Evolutionary conservation across 2,329 filamentous ascomycete species (phyloP).

Genomic region (Cucurbitaria berberidis): DNA sequence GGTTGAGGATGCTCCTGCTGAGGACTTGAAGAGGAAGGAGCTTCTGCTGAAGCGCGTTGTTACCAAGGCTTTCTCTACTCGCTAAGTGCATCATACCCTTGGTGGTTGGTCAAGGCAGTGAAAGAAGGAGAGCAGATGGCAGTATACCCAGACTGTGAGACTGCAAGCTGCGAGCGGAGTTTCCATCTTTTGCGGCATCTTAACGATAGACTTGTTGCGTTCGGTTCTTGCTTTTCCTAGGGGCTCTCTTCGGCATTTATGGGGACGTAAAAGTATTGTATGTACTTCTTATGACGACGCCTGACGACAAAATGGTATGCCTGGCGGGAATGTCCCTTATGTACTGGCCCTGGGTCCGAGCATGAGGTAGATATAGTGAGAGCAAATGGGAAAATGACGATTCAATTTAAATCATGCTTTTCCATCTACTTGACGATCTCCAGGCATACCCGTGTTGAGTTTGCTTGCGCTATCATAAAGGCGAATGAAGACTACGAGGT

Average conservation of each 20-base stretch:
- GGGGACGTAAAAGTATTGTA: constrained; percentile 33
- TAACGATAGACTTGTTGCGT: constrained; percentile 46
- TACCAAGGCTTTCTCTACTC: constrained; percentile 96
- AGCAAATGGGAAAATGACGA: constrained; percentile 26
- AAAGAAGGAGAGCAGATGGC: constrained; percentile 32
- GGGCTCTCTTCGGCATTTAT: constrained; percentile 32
- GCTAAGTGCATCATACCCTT: constrained; percentile 59
- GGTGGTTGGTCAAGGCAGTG: constrained; percentile 14
- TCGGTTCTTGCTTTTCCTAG: constrained; percentile 37
- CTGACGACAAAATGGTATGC: constrained; percentile 33
- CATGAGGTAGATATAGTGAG: constrained; percentile 8
- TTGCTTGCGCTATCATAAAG: too few species aligned
- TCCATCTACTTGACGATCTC: too few species aligned
- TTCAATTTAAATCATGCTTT: not conserved
- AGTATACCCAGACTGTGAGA: constrained; percentile 38
- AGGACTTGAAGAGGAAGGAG: constrained; percentile 99
- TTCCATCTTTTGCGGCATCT: constrained; percentile 41
- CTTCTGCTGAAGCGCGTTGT: constrained; percentile 95
- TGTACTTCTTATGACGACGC: constrained; percentile 39
- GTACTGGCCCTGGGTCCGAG: constrained; percentile 22
- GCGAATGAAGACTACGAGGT: too few species aligned
- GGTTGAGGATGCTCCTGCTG: constrained; percentile 86
- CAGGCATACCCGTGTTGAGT: too few species aligned
- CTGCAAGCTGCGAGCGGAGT: constrained; percentile 38
- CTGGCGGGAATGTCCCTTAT: constrained; percentile 28